A percentile compares a stretch with the other conserved stretches of the same genome.
Evolutionary conservation across 2,329 filamentous ascomycete species (phyloP).

Genomic region (Teratosphaeria destructans): DNA sequence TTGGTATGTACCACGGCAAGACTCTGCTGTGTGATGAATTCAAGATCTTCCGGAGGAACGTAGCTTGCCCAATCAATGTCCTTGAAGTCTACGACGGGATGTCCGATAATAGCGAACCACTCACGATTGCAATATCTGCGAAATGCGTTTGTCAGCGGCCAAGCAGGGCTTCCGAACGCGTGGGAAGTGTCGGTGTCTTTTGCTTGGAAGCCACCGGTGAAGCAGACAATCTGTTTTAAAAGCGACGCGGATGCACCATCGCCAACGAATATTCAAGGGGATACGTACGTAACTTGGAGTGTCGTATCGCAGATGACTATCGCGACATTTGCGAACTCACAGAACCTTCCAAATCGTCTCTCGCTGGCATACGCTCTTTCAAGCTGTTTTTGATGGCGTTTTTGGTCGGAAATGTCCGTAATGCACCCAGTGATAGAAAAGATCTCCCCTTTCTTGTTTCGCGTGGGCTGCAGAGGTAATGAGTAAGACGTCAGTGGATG

Average conservation of each 20-base stretch:
- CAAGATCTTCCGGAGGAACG: slow-evolving; percentile 3
- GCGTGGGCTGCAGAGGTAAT: slow-evolving; percentile 2
- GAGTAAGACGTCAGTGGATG: too few species aligned
- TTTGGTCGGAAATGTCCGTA: slow-evolving; percentile 17
- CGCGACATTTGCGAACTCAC: slow-evolving; percentile 26
- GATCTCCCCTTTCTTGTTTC: slow-evolving; percentile 9
- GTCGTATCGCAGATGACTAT: slow-evolving; percentile 18
- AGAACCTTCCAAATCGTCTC: slow-evolving; percentile 13
- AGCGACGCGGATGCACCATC: too few species aligned
- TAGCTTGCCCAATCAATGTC: slow-evolving; percentile 34
- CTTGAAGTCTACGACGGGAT: slow-evolving; percentile 27
- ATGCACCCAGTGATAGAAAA: slow-evolving; percentile 14
- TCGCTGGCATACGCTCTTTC: slow-evolving; percentile 31
- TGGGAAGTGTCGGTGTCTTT: too few species aligned
- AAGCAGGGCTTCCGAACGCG: too few species aligned
- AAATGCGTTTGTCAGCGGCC: too few species aligned
- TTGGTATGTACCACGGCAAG: slow-evolving; percentile 6
- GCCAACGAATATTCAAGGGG: too few species aligned
- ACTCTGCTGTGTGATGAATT: slow-evolving; percentile 1
- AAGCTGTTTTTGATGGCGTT: slow-evolving; percentile 26
- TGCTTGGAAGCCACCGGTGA: too few species aligned
- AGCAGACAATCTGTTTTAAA: too few species aligned
- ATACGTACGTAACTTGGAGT: slow-evolving; percentile 23
- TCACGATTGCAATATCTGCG: slow-evolving; percentile 29
- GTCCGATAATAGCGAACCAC: slow-evolving; percentile 40